Evolutionary conservation across 768 basidiomycete genomes (phyloP).

Genomic region (Chalciporus chontae): DNA sequence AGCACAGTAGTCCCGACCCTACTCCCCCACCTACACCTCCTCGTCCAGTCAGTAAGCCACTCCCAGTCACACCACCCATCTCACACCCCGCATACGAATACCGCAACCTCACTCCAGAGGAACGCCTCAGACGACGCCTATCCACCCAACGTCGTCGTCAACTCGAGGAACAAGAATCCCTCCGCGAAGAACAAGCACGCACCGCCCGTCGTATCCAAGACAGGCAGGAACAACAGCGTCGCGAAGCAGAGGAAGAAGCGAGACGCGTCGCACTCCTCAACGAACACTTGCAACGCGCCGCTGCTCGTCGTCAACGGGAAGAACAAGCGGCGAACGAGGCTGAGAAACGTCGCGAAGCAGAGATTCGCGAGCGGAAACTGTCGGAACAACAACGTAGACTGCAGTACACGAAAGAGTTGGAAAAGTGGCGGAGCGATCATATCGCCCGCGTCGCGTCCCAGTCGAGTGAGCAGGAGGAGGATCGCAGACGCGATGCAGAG

Average conservation of each 20-base stretch:
- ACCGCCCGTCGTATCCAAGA: constrained; percentile 30
- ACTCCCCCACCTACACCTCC: neutral
- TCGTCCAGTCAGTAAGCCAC: constrained; percentile 12
- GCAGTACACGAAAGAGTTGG: constrained; percentile 48
- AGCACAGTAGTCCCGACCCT: too few relatives aligned
- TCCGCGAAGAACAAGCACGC: constrained; percentile 42
- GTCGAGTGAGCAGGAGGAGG: constrained; percentile 42
- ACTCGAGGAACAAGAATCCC: constrained; percentile 40
- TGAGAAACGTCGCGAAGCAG: constrained; percentile 42
- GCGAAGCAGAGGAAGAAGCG: constrained; percentile 40
- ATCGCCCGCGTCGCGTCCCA: constrained; percentile 42
- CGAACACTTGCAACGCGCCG: constrained; percentile 37
- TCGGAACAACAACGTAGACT: constrained; percentile 45
- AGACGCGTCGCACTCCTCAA: constrained; percentile 41
- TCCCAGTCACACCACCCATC: constrained; percentile 16
- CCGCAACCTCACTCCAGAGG: constrained; percentile 22
- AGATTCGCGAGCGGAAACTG: constrained; percentile 47
- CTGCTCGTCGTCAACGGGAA: constrained; percentile 30
- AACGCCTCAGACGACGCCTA: constrained; percentile 21
- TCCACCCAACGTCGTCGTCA: constrained; percentile 22
- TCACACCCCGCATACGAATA: neutral
- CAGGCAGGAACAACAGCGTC: constrained; percentile 16
- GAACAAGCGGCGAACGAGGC: constrained; percentile 38
- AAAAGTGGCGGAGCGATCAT: constrained; percentile 52
- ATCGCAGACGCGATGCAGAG: constrained; percentile 37